These are phyloP conservation scores for Hypseocharis bilobata DNA, from an alignment of 441 rosid genomes.

Conservation along the genomic window DNA sequence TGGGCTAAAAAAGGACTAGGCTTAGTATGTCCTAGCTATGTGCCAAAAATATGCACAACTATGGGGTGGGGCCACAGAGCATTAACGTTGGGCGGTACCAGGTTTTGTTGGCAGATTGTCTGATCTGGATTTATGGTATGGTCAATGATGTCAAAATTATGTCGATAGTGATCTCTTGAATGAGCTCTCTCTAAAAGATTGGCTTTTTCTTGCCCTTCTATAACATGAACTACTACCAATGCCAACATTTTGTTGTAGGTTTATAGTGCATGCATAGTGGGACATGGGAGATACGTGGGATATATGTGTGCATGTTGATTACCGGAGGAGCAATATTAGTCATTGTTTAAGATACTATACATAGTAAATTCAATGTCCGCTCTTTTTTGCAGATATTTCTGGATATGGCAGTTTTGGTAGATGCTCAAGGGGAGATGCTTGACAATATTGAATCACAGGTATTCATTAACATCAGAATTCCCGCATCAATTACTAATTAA, in stretches of 20 bases:
- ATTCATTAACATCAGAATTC: slow-evolving; percentile 3
- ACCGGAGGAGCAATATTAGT: neutral
- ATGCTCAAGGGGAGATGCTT: slow-evolving; percentile 91
- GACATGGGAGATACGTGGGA: neutral
- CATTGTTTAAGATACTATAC: neutral
- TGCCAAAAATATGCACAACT: neutral
- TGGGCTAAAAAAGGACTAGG: neutral
- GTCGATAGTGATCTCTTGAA: neutral
- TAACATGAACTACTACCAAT: neutral
- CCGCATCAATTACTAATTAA: neutral
- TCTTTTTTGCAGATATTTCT: slow-evolving; percentile 56
- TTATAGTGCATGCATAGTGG: neutral
- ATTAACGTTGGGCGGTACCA: neutral
- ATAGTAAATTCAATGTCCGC: neutral
- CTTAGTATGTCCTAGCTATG: neutral
- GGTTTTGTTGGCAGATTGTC: neutral
- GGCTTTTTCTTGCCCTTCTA: too few species aligned
- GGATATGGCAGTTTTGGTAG: slow-evolving; percentile 94
- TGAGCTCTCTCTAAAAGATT: neutral
- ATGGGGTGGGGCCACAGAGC: neutral
- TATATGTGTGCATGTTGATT: neutral
- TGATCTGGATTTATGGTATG: neutral
- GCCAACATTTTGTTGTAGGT: neutral
- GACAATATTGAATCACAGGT: slow-evolving; percentile 92
- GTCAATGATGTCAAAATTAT: neutral